phyloP scores from a whole-genome alignment of 257 asterid genomes.

The Galeopsis tetrahit region DNA sequence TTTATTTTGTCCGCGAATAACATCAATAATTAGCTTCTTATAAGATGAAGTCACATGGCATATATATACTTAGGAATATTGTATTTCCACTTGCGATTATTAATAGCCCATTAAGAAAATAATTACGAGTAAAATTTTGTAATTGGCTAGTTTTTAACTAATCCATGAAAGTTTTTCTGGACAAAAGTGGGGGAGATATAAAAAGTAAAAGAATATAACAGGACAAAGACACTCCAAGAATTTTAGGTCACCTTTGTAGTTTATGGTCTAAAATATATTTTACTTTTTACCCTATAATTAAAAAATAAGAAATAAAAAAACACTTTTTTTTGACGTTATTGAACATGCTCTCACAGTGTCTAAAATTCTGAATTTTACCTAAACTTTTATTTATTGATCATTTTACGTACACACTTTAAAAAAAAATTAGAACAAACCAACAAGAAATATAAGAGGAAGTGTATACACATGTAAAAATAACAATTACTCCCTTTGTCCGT shows the following conservation, averaged over 20 bases:
- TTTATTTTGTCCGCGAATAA: not conserved
- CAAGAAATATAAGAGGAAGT: too few relatives aligned
- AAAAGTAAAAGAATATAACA: not conserved
- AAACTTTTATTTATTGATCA: too few relatives aligned
- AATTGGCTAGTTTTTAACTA: not conserved
- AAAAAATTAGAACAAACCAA: too few relatives aligned
- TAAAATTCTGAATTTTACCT: too few relatives aligned
- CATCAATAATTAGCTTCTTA: not conserved
- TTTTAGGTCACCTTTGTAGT: slow-evolving; percentile 16
- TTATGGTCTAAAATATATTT: slow-evolving; percentile 12
- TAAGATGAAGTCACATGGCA: not conserved
- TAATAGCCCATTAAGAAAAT: not conserved
- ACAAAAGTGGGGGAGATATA: not conserved
- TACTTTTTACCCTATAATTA: not conserved
- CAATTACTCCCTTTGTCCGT: too few relatives aligned
- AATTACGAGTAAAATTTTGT: not conserved
- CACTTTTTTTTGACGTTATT: slow-evolving; percentile 25
- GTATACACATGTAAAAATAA: too few relatives aligned
- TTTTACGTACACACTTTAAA: too few relatives aligned
- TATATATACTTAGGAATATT: not conserved
- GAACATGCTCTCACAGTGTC: not conserved
- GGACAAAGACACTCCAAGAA: slow-evolving; percentile 39
- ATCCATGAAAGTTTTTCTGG: slow-evolving; percentile 4
- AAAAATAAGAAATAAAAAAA: not conserved
- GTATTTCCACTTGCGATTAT: slow-evolving; percentile 34